phyloP scores from a whole-genome alignment of 2,329 filamentous ascomycete genomes.

The Colletotrichum chlorophyti region DNA sequence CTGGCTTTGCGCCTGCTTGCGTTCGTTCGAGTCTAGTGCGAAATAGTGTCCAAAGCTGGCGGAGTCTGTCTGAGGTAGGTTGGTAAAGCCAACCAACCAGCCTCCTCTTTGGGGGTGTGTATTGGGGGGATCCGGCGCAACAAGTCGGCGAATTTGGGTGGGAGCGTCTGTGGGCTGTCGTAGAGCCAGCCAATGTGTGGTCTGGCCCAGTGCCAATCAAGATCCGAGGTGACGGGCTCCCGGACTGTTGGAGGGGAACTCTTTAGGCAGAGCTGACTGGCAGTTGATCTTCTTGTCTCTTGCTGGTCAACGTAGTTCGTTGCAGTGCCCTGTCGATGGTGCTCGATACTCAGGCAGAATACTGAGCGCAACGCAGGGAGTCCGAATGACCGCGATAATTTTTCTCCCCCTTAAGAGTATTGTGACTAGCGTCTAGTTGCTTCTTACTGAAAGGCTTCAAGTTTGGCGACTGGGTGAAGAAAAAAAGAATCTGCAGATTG shows the following conservation, averaged over 20 bases:
- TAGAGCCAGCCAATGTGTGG: slow-evolving; percentile 23
- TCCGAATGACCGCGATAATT: too few species aligned
- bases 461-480: background rate
- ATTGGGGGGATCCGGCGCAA: slow-evolving; percentile 23
- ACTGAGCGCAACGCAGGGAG: background rate
- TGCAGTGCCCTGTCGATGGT: background rate
- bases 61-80: slow-evolving; percentile 14
- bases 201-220: slow-evolving; percentile 24
- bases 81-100: slow-evolving; percentile 16
- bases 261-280: background rate
- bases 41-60: slow-evolving; percentile 23
- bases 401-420: too few species aligned
- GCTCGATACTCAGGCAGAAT: slow-evolving; percentile 7
- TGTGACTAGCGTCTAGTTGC: too few species aligned
- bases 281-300: background rate
- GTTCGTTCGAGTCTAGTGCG: slow-evolving; percentile 25
- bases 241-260: background rate
- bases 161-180: slow-evolving; percentile 28
- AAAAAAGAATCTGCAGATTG: background rate
- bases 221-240: slow-evolving; percentile 22
- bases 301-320: too few species aligned
- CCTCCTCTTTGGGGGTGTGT: slow-evolving; percentile 14
- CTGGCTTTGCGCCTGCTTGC: slow-evolving; percentile 27
- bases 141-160: slow-evolving; percentile 27
- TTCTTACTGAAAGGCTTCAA: too few species aligned